Percentiles rank a stretch among this genome's conserved stretches.
These are phyloP conservation scores for Bryum argenteum DNA, from an alignment of 225 moss, liverwort and hornwort species.

Conservation along the genomic window DNA sequence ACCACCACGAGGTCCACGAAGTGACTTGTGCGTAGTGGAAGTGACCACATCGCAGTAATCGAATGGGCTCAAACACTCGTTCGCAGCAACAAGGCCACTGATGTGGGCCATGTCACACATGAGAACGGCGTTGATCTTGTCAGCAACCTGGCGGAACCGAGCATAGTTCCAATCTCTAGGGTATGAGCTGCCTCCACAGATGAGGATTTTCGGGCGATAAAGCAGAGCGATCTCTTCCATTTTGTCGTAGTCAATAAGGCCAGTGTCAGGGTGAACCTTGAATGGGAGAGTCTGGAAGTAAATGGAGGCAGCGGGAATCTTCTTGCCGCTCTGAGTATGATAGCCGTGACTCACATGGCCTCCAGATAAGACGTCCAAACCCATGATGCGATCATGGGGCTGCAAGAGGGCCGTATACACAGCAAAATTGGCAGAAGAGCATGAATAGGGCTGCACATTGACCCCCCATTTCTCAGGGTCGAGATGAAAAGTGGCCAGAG, in stretches of 20 bases:
- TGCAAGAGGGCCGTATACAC: constrained; percentile 85
- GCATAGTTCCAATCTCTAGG: constrained; percentile 87
- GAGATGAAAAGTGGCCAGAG: constrained; percentile 73
- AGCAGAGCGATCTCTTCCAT: constrained; percentile 80
- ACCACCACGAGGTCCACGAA: constrained; percentile 84
- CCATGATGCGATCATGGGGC: constrained; percentile 91
- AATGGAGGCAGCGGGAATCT: constrained; percentile 80
- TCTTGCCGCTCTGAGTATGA: constrained; percentile 73
- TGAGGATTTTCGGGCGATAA: constrained; percentile 79
- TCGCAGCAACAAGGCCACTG: constrained; percentile 76
- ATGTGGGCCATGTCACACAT: constrained; percentile 99
- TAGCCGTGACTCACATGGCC: constrained; percentile 54
- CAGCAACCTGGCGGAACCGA: constrained; percentile 75
- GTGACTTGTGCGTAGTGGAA: constrained; percentile 85
- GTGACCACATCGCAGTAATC: constrained; percentile 81
- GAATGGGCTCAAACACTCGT: constrained; percentile 65
- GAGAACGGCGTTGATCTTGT: constrained; percentile 76
- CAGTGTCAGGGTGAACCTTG: constrained; percentile 76
- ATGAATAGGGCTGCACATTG: constrained; percentile 91
- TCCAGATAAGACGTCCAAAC: constrained; percentile 75
- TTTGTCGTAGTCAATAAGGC: constrained; percentile 82
- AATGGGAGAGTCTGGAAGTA: constrained; percentile 85
- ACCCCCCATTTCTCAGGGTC: constrained; percentile 84
- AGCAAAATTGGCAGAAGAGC: constrained; percentile 88
- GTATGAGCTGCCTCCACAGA: constrained; percentile 90